Evolutionary conservation across 768 basidiomycete species (phyloP), one percentile per base, ranked within the genome.

Genomic region (Tulasnella sp.): DNA sequence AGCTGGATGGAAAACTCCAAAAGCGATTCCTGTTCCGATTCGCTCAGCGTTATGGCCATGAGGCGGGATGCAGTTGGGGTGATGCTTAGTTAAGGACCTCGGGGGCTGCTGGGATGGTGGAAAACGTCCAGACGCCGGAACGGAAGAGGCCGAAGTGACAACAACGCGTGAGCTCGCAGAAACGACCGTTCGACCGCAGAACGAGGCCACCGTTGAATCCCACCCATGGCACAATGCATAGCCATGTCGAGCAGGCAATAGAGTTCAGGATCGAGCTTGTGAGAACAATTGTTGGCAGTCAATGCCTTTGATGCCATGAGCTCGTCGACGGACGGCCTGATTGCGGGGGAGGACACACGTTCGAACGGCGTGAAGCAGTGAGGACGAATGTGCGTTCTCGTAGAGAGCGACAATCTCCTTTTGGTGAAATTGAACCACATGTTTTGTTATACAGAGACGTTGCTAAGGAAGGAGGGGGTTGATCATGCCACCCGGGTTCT

Each of bases 1-100:
- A 98, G 88, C n/a, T 84, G 83, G 74, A 88, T 85, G 1, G 92
- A 89, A 83, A 94, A 96, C 0, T 85, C 82, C 73, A 95, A 88
- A 80, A 95, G 88, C 5, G 85, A 84, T 74, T 88, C 86, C 29
- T 95, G 85, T 72, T 91, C 89, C 69, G 81, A 42, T 39, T 85
- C 77, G 18, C 82, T 84, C 71, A 88, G 81, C 5, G 73, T 76
- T 35, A 81, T 80, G 61, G 61, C 11, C 61, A 67, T 67, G 61
- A 67, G 61, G 26, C n/a, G 32, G 61, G 29, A 29, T 26, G 61
- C 15, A 32, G 29, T 15, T 35, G 18, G 61, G 61, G 26, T 3
- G n/a, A 29, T 5, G 32, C 26, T 57, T 57, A 9, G 10, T 18
- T 57, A 29, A n/a, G n/a, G 23, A 57, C 13, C 7, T 57, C 6